Base-by-base conservation (phyloP, 257 asterid genomes). In the Cynanchum wilfordii region DNA sequence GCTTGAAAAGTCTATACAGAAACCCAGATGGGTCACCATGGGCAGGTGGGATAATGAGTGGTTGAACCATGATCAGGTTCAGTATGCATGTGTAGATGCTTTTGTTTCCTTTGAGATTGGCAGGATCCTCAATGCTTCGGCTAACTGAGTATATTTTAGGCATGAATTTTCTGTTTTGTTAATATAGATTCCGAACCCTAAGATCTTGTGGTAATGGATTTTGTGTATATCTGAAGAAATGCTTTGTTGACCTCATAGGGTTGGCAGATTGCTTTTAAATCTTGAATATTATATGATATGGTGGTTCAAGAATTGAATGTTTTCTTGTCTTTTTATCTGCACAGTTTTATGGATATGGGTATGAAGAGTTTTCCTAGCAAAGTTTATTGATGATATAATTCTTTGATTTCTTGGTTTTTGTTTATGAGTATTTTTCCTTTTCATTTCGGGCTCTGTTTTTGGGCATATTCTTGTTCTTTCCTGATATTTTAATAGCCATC, bases 21-120 rank as follows among this genome's bases (percentile, higher is more conserved):
- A 84, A 72, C 88, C 85, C 16, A 67, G 13, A 38, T 10, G 66
- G 20, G 40, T 82, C 10, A 79, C 84, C 45, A 79, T 79, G 79
- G 36, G 69, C n/a, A 36, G 1, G 29, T 64, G 69, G 69, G 50
- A 64, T 64, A 64, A 64, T 36, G 2, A 7, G 11, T 64, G 69
- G 69, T 64, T 64, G 8, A 8, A 3, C 10, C 50, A 49, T 64
- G 12, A 2, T 64, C 69, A 64, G 38, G 69, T 64, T 64, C 69
- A 64, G 11, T 64, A 64, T 36, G 69, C 69, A 3, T 64, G 69
- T 64, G 29, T 64, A 17, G 69, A 64, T 64, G 69, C 69, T 64
- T 64, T 36, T 10, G 49, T 29, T 24, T 33, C 69, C 12, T 64
- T 64, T 19, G 50, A 36, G 17, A 64, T 64, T 10, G 69, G 69